Conservation (phyloP, 176 grass and related monocot species). For the Aegilops tauschii region DNA sequence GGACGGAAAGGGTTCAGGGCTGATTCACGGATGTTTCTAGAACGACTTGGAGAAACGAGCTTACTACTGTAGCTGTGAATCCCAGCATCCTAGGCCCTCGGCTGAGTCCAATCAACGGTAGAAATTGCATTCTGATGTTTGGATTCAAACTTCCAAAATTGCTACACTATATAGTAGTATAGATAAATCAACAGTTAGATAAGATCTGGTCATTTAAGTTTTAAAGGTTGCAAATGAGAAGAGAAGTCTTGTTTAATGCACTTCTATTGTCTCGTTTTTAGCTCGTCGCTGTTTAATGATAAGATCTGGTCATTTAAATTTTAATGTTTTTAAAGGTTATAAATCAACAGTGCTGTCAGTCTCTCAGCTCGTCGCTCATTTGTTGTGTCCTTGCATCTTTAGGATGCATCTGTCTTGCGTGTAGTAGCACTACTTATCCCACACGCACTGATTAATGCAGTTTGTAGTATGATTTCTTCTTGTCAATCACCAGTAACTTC, state of each 20-base stretch:
- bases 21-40: too few species aligned
- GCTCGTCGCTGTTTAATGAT: too few species aligned
- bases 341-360: background rate
- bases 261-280: background rate
- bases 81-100: too few species aligned
- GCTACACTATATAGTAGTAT: too few species aligned
- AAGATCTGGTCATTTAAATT: too few species aligned
- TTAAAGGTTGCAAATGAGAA: background rate
- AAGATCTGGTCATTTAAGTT: background rate
- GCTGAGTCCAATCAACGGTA: too few species aligned
- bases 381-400: background rate
- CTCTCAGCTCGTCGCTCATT: background rate
- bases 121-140: too few species aligned
- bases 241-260: background rate
- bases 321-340: too few species aligned
- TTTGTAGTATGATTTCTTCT: background rate
- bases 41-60: too few species aligned
- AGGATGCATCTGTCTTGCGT: background rate
- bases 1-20: too few species aligned
- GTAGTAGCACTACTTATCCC: background rate
- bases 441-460: background rate
- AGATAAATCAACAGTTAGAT: background rate
- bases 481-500: slow-evolving; percentile 24
- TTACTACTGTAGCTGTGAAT: too few species aligned
- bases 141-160: too few species aligned